A percentile compares a stretch with the other conserved stretches of the same genome.
phyloP scores from a whole-genome alignment of 2,329 filamentous ascomycete species.

The Eurotiales sp. region DNA sequence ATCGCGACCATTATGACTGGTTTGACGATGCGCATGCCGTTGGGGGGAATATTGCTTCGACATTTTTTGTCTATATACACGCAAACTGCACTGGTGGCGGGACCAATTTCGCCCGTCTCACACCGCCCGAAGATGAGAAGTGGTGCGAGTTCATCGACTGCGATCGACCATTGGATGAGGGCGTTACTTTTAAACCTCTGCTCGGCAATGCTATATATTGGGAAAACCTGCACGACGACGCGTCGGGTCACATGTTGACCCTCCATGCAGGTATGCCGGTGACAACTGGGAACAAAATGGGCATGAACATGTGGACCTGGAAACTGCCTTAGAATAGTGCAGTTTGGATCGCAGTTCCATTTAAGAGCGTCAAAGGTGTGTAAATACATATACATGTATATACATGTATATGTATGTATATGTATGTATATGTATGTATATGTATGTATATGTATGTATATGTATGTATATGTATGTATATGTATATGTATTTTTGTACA shows the following conservation, averaged over 20 bases:
- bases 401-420: no score
- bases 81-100: constrained; percentile 44
- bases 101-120: constrained; percentile 48
- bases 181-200: constrained; percentile 48
- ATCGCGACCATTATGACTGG: constrained; percentile 53
- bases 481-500: no score
- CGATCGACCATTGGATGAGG: constrained; percentile 46
- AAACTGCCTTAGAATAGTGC: constrained; percentile 6
- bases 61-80: constrained; percentile 49
- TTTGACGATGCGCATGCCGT: constrained; percentile 39
- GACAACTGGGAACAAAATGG: constrained; percentile 46
- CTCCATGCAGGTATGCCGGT: constrained; percentile 49
- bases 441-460: no score
- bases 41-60: constrained; percentile 46
- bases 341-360: no score
- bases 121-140: constrained; percentile 30
- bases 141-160: constrained; percentile 50
- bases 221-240: constrained; percentile 44
- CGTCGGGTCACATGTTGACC: constrained; percentile 41
- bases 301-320: constrained; percentile 52
- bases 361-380: no score
- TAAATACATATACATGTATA: no score
- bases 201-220: constrained; percentile 50
- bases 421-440: no score
- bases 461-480: no score